Base-by-base conservation (phyloP, 306 rosid species). In the Lathyrus aphaca region DNA sequence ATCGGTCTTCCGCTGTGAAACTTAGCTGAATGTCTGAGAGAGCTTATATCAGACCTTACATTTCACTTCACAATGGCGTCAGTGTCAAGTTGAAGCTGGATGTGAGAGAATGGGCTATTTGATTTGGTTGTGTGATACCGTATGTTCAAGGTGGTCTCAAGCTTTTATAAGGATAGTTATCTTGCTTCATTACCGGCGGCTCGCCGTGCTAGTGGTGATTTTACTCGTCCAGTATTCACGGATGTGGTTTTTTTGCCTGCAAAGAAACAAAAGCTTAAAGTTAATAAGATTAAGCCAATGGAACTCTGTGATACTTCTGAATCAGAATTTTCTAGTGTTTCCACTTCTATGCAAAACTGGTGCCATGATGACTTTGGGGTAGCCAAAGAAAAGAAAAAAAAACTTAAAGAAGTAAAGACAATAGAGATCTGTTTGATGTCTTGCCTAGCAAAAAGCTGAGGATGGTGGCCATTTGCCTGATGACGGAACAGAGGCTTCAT, bases 261-360 rank as follows among this genome's bases (percentile, higher is more conserved):
- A 13, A 91, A 87, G 66, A 94, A 88, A 65, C 95, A 94, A 0
- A 94, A 94, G 99, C 82, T 94, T 7, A 94, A 84, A 74, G 88
- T 88, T 13, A 97, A 91, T 81, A 94, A 91, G 81, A 29, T 87
- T 44, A 91, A 86, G 81, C 72, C 91, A 48, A 91, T 88, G 68
- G 98, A 93, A 74, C 87, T 85, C n/a, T 85, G 91, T 72, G 97
- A 96, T 45, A 83, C 97, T 37, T 88, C 91, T 70, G 98, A 93
- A 81, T 69, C 91, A 12, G 98, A 93, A 61, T 93, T 93, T 76
- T 80, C 91, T 37, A 80, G 80, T 35, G 96, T 93, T 88, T 82
- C 81, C 75, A 68, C 83, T 79, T 83, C 94, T n/a, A 93, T 93
- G 97, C 85, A 82, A 72, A 97, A 93, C 58, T 82, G 91, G 73